Percentiles rank a stretch among this genome's conserved stretches.
These are phyloP conservation scores for Santalum album DNA, from an alignment of 164 flowering plant species.

Conservation along the genomic window DNA sequence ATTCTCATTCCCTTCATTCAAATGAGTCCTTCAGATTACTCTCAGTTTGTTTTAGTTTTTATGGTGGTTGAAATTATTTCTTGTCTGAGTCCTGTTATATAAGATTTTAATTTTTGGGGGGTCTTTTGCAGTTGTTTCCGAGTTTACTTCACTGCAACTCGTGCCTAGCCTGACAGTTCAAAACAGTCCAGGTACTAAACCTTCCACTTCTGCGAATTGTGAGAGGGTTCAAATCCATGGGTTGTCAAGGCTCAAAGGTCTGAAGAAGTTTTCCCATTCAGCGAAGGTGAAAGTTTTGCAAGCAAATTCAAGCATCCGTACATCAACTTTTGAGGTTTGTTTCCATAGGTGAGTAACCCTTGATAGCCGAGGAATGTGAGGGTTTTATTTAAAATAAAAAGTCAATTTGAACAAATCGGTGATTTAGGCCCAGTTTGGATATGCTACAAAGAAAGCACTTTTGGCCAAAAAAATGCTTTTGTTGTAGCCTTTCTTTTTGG, in stretches of 20 bases:
- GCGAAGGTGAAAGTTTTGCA: constrained; percentile 41
- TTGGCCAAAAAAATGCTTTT: no score
- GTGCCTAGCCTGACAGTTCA: constrained; percentile 37
- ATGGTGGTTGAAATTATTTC: constrained; percentile 4
- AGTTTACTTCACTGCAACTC: constrained; percentile 29
- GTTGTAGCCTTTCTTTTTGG: no score
- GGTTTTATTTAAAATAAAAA: not conserved
- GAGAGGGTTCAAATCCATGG: constrained; percentile 65
- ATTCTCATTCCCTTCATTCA: no score
- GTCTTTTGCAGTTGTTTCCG: constrained; percentile 38
- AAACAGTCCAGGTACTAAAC: constrained; percentile 58
- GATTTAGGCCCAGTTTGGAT: not conserved
- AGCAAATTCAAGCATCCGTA: constrained; percentile 20
- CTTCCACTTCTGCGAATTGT: constrained; percentile 34
- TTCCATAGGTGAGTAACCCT: constrained; percentile 66
- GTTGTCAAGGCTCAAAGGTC: constrained; percentile 44
- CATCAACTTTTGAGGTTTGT: constrained; percentile 48
- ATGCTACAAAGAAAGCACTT: no score
- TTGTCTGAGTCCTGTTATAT: not conserved
- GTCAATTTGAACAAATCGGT: not conserved
- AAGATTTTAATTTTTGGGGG: not conserved
- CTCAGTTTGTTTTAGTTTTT: constrained; percentile 12
- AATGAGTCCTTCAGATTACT: constrained; percentile 13
- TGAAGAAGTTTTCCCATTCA: constrained; percentile 54
- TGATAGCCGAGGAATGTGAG: not conserved